Evolutionary conservation across 768 basidiomycete species (phyloP), one percentile per base, ranked within the genome.

Genomic region (Lentinula guzmanii): DNA sequence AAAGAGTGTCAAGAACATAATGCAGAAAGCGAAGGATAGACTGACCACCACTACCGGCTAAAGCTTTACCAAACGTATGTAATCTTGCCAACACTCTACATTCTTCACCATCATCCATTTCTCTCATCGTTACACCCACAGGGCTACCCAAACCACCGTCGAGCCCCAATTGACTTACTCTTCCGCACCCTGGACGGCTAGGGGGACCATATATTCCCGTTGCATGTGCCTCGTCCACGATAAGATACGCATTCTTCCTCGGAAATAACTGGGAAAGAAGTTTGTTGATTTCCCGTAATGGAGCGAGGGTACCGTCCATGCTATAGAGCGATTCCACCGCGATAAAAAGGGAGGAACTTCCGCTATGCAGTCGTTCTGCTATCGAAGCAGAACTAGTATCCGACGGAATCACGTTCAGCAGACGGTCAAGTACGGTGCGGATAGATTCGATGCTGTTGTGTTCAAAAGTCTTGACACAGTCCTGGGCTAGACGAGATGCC

Each of bases 301-400:
- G 94, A 0, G 89, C 81, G 62, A 96, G 81, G 31, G 94, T 96
- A 13, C 96, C 96, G 65, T 98, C 96, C 96, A 98, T 98, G 61
- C 89, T 91, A 66, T 98, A 98, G 50, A 98, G 72, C 41, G 86
- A 88, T 78, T 98, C 96, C 6, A 97, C 86, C 0, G 92, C 86
- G 11, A 98, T 72, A 68, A 95, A 97, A 3, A 91, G 73, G 65
- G n/a, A 78, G 59, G 48, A 52, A 24, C 35, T 37, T 16, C 59
- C 59, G 9, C 2, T 11, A n/a, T 34, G 59, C 13, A 60, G 21
- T n/a, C 59, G 48, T 39, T n/a, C 39, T 28, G 51, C 16, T 8
- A 33, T 10, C 21, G 56, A 58, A 31, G 24, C 10, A 31, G 39
- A 28, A 1, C 13, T 39, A 6, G 24, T 16, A 31, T 35, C 11